These are phyloP conservation scores for Scedosporium boydii DNA, from an alignment of 2,329 filamentous ascomycete species.

Conservation along the genomic window DNA sequence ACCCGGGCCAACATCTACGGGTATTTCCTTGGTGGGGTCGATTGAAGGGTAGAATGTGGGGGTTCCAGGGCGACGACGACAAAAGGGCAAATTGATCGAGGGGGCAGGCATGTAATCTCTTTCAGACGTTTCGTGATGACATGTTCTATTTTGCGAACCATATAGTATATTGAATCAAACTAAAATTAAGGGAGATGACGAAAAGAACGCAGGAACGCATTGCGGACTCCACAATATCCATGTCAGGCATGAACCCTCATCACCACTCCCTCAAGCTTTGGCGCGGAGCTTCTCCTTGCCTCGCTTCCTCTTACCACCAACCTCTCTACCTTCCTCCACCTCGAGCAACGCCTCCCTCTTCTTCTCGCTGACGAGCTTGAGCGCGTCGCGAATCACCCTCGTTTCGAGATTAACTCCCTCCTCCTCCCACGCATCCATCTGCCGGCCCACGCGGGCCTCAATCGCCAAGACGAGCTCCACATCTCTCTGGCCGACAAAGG, in stretches of 20 bases:
- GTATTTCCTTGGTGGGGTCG: not conserved
- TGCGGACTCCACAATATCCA: not conserved
- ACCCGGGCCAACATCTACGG: not conserved
- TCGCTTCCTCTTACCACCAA: slow-evolving; percentile 71
- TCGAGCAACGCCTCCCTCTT: slow-evolving; percentile 85
- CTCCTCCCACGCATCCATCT: slow-evolving; percentile 79
- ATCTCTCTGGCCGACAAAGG: slow-evolving; percentile 86
- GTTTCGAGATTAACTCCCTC: slow-evolving; percentile 93
- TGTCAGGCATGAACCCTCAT: not conserved
- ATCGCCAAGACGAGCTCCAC: slow-evolving; percentile 86
- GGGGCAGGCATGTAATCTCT: not conserved
- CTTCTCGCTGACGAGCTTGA: slow-evolving; percentile 91
- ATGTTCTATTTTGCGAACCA: not conserved
- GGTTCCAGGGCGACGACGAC: not conserved
- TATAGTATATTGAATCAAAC: not conserved
- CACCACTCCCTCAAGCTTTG: not conserved
- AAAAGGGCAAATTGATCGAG: too few species aligned
- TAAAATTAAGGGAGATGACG: not conserved
- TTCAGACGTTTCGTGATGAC: not conserved
- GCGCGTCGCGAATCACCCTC: slow-evolving; percentile 69
- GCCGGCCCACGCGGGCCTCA: slow-evolving; percentile 67
- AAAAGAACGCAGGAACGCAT: not conserved
- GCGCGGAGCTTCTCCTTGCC: slow-evolving; percentile 43
- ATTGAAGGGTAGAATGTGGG: not conserved
- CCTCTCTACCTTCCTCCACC: slow-evolving; percentile 86